These are phyloP conservation scores for Penicillium decumbens DNA, from an alignment of 2,329 filamentous ascomycete genomes.

Conservation along the genomic window DNA sequence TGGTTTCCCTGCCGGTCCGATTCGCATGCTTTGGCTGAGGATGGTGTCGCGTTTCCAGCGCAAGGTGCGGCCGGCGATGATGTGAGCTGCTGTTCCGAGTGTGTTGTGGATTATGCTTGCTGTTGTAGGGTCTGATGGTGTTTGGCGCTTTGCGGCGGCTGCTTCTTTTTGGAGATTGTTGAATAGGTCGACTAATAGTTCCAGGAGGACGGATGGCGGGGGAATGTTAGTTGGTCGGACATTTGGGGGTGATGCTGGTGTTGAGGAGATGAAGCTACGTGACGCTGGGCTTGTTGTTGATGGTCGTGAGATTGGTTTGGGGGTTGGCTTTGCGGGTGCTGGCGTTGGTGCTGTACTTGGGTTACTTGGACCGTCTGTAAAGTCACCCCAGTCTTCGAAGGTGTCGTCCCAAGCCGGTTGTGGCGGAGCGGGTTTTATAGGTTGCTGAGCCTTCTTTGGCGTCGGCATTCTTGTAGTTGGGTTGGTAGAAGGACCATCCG, in stretches of 20 bases:
- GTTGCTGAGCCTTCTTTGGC: constrained; percentile 9
- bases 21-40: constrained; percentile 81
- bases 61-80: constrained; percentile 77
- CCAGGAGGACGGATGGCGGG: constrained; percentile 76
- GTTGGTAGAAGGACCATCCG: constrained; percentile 11
- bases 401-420: constrained; percentile 20
- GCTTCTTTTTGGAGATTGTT: constrained; percentile 60
- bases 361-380: constrained; percentile 16
- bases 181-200: constrained; percentile 68
- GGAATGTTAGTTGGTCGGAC: constrained; percentile 78
- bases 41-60: constrained; percentile 89
- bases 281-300: constrained; percentile 9
- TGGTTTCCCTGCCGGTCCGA: constrained; percentile 65
- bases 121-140: constrained; percentile 9
- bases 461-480: constrained; percentile 3
- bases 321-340: not conserved
- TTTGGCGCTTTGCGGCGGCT: constrained; percentile 57
- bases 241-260: constrained; percentile 11
- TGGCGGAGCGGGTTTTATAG: constrained; percentile 1
- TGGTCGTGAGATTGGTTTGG: constrained; percentile 2
- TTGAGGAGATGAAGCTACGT: constrained; percentile 12
- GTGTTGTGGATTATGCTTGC: constrained; percentile 27
- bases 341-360: not conserved
- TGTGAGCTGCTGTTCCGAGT: constrained; percentile 61
- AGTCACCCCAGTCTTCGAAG: constrained; percentile 23